Conservation (phyloP, 441 rosid species). For the Gossypium gossypioides region DNA sequence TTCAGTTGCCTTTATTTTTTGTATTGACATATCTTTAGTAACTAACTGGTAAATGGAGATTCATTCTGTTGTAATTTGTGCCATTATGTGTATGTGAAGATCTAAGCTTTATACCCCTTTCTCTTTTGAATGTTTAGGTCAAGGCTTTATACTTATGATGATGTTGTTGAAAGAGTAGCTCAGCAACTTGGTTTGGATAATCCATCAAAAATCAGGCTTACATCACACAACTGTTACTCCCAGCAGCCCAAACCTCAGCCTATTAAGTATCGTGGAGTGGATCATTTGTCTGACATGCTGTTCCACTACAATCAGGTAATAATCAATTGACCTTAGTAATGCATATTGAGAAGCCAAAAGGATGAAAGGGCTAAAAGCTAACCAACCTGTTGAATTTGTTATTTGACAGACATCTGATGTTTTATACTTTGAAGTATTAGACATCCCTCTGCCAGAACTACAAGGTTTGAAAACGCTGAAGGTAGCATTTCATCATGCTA, state of each 20-base stretch:
- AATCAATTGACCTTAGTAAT: background rate
- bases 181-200: slow-evolving; percentile 35
- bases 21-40: background rate
- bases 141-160: slow-evolving; percentile 41
- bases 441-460: slow-evolving; percentile 46
- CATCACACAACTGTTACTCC: slow-evolving; percentile 50
- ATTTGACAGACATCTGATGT: slow-evolving; percentile 38
- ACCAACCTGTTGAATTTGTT: slow-evolving; percentile 3
- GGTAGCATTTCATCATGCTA: slow-evolving; percentile 44
- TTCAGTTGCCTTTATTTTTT: background rate
- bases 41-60: background rate
- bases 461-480: slow-evolving; percentile 47
- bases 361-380: background rate
- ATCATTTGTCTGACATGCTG: slow-evolving; percentile 47
- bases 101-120: background rate
- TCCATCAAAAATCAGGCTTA: slow-evolving; percentile 46
- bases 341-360: background rate
- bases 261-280: slow-evolving; percentile 43
- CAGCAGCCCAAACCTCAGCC: slow-evolving; percentile 57
- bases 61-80: background rate
- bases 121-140: slow-evolving; percentile 27
- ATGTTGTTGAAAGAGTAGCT: slow-evolving; percentile 48
- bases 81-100: background rate
- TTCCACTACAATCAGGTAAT: slow-evolving; percentile 48
- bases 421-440: slow-evolving; percentile 45